Evolutionary conservation across 192 early-diverging fungal species (phyloP).

Genomic region (Glomus cerebriforme): DNA sequence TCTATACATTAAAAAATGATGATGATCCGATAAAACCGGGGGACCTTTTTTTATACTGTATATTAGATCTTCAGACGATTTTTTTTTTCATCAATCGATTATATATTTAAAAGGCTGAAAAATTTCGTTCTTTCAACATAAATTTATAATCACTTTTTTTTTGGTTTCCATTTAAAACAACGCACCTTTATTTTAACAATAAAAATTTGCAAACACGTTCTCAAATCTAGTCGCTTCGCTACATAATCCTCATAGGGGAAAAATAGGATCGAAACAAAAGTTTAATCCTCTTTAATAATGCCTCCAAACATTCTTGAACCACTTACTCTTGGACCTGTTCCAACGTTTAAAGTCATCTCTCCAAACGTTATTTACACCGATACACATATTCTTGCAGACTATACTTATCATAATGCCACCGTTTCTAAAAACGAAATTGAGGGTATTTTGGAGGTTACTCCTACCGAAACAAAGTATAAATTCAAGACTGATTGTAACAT

Average conservation of each 20-base stretch:
- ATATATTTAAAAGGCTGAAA: too few species aligned
- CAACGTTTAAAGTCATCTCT: constrained; percentile 84
- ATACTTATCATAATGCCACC: constrained; percentile 87
- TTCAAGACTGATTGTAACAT: constrained; percentile 87
- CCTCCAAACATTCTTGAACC: constrained; percentile 34
- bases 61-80: too few species aligned
- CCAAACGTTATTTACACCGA: constrained; percentile 88
- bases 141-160: too few species aligned
- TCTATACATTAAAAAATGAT: too few species aligned
- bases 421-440: constrained; percentile 65
- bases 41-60: too few species aligned
- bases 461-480: constrained; percentile 84
- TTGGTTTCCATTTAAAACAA: too few species aligned
- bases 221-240: constrained; percentile 47
- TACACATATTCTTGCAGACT: constrained; percentile 77
- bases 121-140: too few species aligned
- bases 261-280: constrained; percentile 35
- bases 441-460: constrained; percentile 75
- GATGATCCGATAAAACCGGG: too few species aligned
- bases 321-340: constrained; percentile 33
- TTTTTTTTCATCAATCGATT: too few species aligned
- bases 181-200: too few species aligned
- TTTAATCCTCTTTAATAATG: constrained; percentile 33
- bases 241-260: constrained; percentile 54
- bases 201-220: constrained; percentile 32